Percentiles rank a stretch among this genome's conserved stretches.
These are phyloP conservation scores for Flaveria trinervia DNA, from an alignment of 129 eudicot genomes.

Conservation along the genomic window DNA sequence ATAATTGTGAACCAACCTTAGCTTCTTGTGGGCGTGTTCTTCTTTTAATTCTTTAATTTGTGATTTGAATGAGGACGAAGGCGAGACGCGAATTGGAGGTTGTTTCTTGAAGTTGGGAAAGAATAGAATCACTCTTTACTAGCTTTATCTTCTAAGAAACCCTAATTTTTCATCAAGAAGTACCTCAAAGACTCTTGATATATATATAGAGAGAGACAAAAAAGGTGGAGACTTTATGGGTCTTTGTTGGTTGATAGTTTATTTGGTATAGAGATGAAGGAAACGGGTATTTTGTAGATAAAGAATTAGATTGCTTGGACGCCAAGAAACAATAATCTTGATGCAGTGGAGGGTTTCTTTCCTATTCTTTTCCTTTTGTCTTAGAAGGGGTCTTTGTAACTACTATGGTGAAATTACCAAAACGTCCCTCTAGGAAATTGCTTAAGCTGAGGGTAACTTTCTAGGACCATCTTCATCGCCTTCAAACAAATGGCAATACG, in stretches of 20 bases:
- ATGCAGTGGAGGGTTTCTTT: conserved; percentile 28
- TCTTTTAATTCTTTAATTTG: conserved; percentile 16
- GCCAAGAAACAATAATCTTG: conserved; percentile 56
- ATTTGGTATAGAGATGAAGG: conserved; percentile 34
- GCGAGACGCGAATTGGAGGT: conserved; percentile 27
- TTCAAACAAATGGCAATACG: no score
- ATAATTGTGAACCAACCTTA: conserved; percentile 35
- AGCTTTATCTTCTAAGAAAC: conserved; percentile 15
- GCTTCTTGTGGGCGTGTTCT: conserved; percentile 32
- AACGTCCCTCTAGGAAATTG: conserved; percentile 15
- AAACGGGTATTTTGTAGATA: conserved; percentile 26
- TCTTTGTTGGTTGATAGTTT: conserved; percentile 40
- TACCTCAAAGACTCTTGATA: conserved; percentile 25
- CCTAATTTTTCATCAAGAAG: conserved; percentile 37
- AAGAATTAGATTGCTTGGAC: conserved; percentile 84
- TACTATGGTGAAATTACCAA: conserved; percentile 15
- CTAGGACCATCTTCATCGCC: no score
- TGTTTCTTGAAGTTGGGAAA: conserved; percentile 36
- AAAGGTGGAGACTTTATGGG: conserved; percentile 37
- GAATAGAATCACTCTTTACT: conserved; percentile 43
- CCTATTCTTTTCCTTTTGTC: conserved; percentile 29
- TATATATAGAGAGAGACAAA: conserved; percentile 32
- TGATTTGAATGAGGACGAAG: conserved; percentile 1
- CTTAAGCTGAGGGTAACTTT: conserved; percentile 22
- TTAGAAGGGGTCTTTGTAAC: conserved; percentile 40